Evolutionary conservation across 352 stramenopile genomes (phyloP).

Genomic region (Phytopythium vexans): DNA sequence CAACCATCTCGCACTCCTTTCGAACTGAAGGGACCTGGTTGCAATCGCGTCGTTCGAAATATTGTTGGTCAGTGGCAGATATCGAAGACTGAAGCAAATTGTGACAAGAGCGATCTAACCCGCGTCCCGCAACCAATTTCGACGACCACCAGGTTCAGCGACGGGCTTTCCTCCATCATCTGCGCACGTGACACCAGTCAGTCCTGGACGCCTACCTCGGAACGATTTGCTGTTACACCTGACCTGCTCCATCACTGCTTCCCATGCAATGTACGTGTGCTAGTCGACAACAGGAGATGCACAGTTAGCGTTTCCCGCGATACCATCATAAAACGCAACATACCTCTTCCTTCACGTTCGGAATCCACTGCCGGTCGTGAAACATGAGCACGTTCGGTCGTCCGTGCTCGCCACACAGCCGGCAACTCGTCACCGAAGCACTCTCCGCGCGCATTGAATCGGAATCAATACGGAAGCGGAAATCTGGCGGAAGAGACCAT

Average conservation of each 20-base stretch:
- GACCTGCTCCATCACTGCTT: slow-evolving; percentile 74
- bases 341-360: slow-evolving; percentile 68
- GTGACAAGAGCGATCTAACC: slow-evolving; percentile 20
- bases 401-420: slow-evolving; percentile 50
- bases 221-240: background rate
- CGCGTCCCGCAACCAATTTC: slow-evolving; percentile 81
- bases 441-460: slow-evolving; percentile 62
- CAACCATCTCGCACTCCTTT: slow-evolving; percentile 78
- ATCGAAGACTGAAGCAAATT: background rate
- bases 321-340: background rate
- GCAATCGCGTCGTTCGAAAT: background rate
- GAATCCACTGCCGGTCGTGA: slow-evolving; percentile 81
- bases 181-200: slow-evolving; percentile 11
- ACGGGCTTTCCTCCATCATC: slow-evolving; percentile 67
- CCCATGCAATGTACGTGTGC: slow-evolving; percentile 72
- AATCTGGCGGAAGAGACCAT: slow-evolving; percentile 51
- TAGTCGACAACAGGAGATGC: slow-evolving; percentile 8
- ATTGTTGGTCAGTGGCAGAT: too few relatives aligned
- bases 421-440: slow-evolving; percentile 33
- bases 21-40: slow-evolving; percentile 75
- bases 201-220: background rate
- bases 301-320: background rate
- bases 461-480: slow-evolving; percentile 62
- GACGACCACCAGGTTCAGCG: slow-evolving; percentile 64
- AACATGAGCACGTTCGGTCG: slow-evolving; percentile 93